Conservation (phyloP, 139 green algal genomes). For the Gonium pectorale region DNA sequence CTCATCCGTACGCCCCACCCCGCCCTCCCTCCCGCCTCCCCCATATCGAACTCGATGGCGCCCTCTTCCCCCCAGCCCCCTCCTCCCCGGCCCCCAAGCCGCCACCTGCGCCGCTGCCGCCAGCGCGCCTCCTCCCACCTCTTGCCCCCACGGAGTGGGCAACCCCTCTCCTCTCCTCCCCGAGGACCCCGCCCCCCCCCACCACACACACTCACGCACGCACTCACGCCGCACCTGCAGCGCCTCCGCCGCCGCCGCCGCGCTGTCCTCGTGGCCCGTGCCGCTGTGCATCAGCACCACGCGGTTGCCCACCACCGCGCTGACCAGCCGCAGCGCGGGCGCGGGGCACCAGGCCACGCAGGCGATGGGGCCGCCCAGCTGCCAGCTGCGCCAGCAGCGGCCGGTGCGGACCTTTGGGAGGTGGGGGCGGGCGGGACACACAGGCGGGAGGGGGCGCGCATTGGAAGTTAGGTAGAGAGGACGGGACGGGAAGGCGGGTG, state of each 20-base stretch:
- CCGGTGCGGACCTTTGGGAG: slow-evolving; percentile 33
- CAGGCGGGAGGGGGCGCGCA: background rate
- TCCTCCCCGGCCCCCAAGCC: too few relatives aligned
- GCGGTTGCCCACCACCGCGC: slow-evolving; percentile 54
- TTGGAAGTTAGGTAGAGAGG: too few relatives aligned
- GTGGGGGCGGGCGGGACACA: background rate
- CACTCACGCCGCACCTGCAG: slow-evolving; percentile 3
- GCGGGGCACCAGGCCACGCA: slow-evolving; percentile 84
- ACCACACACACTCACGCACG: background rate
- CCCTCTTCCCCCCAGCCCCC: too few relatives aligned
- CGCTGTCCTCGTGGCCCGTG: slow-evolving; percentile 46
- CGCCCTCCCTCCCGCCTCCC: too few relatives aligned
- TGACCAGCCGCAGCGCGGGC: slow-evolving; percentile 57
- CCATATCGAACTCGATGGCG: too few relatives aligned
- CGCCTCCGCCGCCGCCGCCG: slow-evolving; percentile 40
- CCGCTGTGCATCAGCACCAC: slow-evolving; percentile 77
- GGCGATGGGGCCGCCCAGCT: slow-evolving; percentile 61
- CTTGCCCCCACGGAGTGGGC: too few relatives aligned
- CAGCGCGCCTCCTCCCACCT: background rate
- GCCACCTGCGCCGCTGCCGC: background rate
- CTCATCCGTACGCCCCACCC: too few relatives aligned
- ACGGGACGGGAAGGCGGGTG: too few relatives aligned
- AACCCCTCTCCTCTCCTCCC: too few relatives aligned
- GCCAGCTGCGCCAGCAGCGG: slow-evolving; percentile 64
- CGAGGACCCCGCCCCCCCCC: too few relatives aligned